Evolutionary conservation across 2,329 filamentous ascomycete species (phyloP).

Genomic region (Trichoderma oligosporum): DNA sequence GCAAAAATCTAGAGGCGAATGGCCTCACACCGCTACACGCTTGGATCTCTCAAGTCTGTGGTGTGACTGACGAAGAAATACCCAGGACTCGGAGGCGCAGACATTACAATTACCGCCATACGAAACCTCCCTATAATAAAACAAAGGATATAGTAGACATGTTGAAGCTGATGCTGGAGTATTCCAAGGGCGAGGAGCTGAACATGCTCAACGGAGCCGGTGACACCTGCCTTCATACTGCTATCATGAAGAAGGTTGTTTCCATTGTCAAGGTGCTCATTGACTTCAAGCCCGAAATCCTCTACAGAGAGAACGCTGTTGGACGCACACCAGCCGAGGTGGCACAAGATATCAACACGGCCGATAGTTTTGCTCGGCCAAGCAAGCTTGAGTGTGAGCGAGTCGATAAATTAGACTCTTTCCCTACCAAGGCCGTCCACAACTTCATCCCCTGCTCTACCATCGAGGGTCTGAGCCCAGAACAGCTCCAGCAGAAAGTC

Average conservation of each 20-base stretch:
- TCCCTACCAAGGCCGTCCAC: constrained; percentile 18
- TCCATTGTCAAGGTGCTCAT: constrained; percentile 46
- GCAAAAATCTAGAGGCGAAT: constrained; percentile 47
- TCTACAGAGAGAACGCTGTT: constrained; percentile 70
- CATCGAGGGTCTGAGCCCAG: constrained; percentile 20
- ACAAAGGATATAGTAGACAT: constrained; percentile 38
- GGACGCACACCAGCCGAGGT: constrained; percentile 70
- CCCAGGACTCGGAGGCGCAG: constrained; percentile 17
- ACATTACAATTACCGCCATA: constrained; percentile 13
- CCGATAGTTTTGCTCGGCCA: constrained; percentile 33
- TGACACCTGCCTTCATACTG: constrained; percentile 61
- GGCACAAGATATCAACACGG: constrained; percentile 53
- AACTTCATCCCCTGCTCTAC: constrained; percentile 1
- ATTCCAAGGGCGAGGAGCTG: constrained; percentile 54
- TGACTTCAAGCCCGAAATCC: constrained; percentile 52
- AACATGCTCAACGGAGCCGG: constrained; percentile 60
- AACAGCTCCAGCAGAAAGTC: constrained; percentile 24
- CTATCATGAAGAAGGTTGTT: constrained; percentile 40
- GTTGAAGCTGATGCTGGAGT: constrained; percentile 49
- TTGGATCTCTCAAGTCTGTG: constrained; percentile 45
- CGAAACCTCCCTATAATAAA: constrained; percentile 25
- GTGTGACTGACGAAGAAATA: constrained; percentile 18
- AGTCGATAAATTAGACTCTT: constrained; percentile 16
- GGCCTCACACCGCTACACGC: constrained; percentile 62
- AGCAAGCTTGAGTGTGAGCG: background rate